Base-by-base conservation (phyloP, 139 green algal species). In the Diplosphaera chodatii region DNA sequence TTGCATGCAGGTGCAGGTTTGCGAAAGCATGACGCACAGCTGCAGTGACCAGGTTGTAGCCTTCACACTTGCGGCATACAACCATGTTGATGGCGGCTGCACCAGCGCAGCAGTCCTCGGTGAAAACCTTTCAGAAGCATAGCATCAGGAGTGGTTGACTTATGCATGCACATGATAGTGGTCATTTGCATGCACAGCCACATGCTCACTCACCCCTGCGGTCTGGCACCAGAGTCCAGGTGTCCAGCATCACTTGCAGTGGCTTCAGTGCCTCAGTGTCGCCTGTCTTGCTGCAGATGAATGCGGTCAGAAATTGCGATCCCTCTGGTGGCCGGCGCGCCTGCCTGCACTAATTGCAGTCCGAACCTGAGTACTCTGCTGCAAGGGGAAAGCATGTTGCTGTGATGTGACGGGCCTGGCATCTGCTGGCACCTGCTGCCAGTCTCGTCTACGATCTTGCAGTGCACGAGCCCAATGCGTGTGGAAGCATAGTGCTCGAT, bases 221-320 rank as follows among this genome's bases (percentile, higher is more conserved):
- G 69, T 80, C 66, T 0, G 65, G 40, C 32, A 86, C 83, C 55
- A 91, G 65, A 21, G 70, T 59, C 86, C 86, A 90, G 70, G 66
- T 66, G 27, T 63, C 65, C 30, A 89, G 70, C 77, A 91, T 66
- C 55, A 13, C 41, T 29, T 71, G 27, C 59, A 84, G 55, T 2
- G 16, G 30, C 20, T 68, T 41, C 13, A 64, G 28, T 8, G 23
- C 68, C 55, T 18, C 31, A 22, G 48, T 3, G 25, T 59, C 62
- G 10, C 16, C 62, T 2, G 25, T 23, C 29, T 16, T 13, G 62
- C 62, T 4, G 28, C 8, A 20, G 15, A 66, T 66, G 8, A 21
- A 32, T 18, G 13, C 62, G 5, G 25, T 66, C 28, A 66, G 62
- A 5, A n/a, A n/a, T n/a, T 66, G 62, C 28, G 25, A 4, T 3